Base-by-base conservation (phyloP, 169 alveolate genomes). In the Eimeria sp. region DNA sequence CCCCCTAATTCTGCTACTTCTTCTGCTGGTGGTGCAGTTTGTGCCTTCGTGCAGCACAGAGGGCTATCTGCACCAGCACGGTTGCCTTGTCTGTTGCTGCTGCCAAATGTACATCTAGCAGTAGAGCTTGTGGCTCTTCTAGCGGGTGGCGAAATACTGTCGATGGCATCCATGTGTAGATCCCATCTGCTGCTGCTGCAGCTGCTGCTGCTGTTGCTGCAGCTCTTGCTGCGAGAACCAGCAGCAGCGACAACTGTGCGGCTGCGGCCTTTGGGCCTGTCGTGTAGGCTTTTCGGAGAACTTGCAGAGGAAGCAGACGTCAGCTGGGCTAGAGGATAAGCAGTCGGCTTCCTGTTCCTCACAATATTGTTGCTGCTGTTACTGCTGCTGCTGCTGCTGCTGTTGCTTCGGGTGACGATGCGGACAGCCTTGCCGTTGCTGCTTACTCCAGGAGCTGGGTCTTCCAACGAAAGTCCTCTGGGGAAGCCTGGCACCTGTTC, bases 91-190 rank as follows among this genome's bases (percentile, higher is more conserved):
- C 6, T 45, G 86, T 1, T 72, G 22, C 34, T 76, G 87, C 63
- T 43, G 40, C 63, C 22, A 25, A 45, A 14, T 16, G 43, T 45
- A 34, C 87, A 3, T 20, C 61, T 76, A 45, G 89, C 89, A 47
- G 89, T 72, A 82, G 86, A 11, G 86, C 86, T 75, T 20, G 86
- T 75, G 86, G 86, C 86, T 22, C 86, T 75, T 75, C 86, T 75
- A 34, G 34, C 63, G 18, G 34, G 16, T 4, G 86, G 63, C 4
- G 86, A 43, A 18, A 40, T 27, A 61, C 5, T 20, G 30, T 61
- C 86, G 4, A 6, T 47, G 58, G 40, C 40, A 40, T 63, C 6
- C 63, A 40, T 58, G 25, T 30, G 86, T 25, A 34, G 40, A 18
- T 25, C 78, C 25, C 49, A 7, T n/a, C 63, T 75, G 86, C 86